These are phyloP conservation scores for Cutaneotrichosporon dermatis DNA, from an alignment of 1,284 basidiomycete species.

Conservation along the genomic window DNA sequence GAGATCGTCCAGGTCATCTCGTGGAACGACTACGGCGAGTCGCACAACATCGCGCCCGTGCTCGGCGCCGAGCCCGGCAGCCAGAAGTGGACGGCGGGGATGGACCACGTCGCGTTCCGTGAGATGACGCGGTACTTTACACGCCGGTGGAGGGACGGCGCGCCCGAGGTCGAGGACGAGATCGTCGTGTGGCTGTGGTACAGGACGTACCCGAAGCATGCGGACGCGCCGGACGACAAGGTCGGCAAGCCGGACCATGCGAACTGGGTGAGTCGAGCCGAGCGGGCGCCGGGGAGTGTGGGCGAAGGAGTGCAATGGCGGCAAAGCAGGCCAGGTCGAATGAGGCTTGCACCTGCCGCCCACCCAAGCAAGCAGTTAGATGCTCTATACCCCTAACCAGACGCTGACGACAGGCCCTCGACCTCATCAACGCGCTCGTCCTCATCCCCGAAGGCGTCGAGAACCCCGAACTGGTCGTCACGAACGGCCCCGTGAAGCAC, in stretches of 20 bases:
- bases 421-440: constrained; percentile 42
- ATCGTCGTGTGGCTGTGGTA: constrained; percentile 40
- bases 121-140: constrained; percentile 40
- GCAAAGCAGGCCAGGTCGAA: too few species aligned
- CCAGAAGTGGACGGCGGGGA: constrained; percentile 40
- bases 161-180: constrained; percentile 14
- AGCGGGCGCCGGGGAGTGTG: not conserved
- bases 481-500: constrained; percentile 17
- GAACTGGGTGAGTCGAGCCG: constrained; percentile 36
- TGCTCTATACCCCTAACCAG: too few species aligned
- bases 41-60: constrained; percentile 45
- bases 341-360: too few species aligned
- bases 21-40: constrained; percentile 51
- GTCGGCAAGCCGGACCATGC: constrained; percentile 37
- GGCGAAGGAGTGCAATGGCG: too few species aligned
- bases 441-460: constrained; percentile 16
- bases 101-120: constrained; percentile 45
- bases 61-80: constrained; percentile 45
- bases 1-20: constrained; percentile 47
- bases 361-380: not conserved
- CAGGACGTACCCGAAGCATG: constrained; percentile 30
- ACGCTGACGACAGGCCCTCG: constrained; percentile 35
- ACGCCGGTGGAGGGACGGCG: constrained; percentile 29
- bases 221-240: constrained; percentile 23
- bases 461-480: constrained; percentile 16